Percentiles rank a stretch among this genome's conserved stretches.
These are phyloP conservation scores for Phycomyces blakesleeanus DNA, from an alignment of 192 early-diverging fungal species.

Conservation along the genomic window DNA sequence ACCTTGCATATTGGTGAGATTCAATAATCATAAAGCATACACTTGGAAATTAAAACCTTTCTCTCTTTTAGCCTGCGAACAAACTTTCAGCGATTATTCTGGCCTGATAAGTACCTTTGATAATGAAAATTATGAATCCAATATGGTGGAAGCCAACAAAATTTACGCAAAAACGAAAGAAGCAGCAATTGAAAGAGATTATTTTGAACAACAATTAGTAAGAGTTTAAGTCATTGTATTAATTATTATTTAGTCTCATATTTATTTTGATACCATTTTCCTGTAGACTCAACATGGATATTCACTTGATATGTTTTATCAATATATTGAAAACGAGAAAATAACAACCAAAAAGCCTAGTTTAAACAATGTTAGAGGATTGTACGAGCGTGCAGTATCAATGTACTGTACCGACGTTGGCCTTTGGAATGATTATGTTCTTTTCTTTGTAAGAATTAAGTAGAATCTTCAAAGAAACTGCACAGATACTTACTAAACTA, in stretches of 20 bases:
- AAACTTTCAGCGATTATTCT: constrained; percentile 62
- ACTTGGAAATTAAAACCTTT: constrained; percentile 15
- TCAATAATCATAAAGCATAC: too few species aligned
- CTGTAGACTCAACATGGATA: constrained; percentile 25
- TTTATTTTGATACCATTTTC: constrained; percentile 4
- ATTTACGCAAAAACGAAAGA: constrained; percentile 40
- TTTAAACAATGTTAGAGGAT: constrained; percentile 32
- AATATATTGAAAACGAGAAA: constrained; percentile 58
- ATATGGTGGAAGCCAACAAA: constrained; percentile 46
- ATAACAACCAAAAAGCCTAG: constrained; percentile 23
- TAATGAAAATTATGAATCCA: constrained; percentile 50
- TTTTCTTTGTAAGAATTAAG: constrained; percentile 44
- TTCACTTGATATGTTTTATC: constrained; percentile 42
- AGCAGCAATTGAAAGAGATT: constrained; percentile 39
- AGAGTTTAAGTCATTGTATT: background rate
- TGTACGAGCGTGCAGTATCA: constrained; percentile 67
- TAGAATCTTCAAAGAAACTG: background rate
- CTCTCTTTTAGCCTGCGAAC: constrained; percentile 43
- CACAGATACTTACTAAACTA: constrained; percentile 18
- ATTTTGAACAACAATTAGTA: constrained; percentile 55
- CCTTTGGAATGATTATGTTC: constrained; percentile 68
- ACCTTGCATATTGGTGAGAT: constrained; percentile 43
- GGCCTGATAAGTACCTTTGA: constrained; percentile 56
- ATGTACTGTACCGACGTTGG: constrained; percentile 55
- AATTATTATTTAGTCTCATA: background rate